These are phyloP conservation scores for Gilbertella persicaria DNA, from an alignment of 371 early-diverging fungal species.

Conservation along the genomic window DNA sequence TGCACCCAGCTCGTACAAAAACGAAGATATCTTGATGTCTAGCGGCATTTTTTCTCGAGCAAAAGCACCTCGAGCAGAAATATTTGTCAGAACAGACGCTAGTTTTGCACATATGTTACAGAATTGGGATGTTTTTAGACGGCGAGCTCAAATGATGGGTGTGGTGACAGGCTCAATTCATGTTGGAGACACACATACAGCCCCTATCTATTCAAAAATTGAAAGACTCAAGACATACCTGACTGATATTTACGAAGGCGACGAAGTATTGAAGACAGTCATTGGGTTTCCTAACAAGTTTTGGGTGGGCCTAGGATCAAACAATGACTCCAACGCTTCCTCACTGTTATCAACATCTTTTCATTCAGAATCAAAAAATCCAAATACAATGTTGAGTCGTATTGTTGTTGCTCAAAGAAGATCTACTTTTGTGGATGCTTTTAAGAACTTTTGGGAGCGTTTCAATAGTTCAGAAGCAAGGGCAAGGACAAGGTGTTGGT, in stretches of 20 bases:
- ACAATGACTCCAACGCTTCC: neutral
- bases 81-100: slow-evolving; percentile 44
- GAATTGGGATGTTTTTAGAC: slow-evolving; percentile 46
- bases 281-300: slow-evolving; percentile 40
- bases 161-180: slow-evolving; percentile 44
- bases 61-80: slow-evolving; percentile 48
- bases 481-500: slow-evolving; percentile 44
- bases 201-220: slow-evolving; percentile 66
- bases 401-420: slow-evolving; percentile 6
- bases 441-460: slow-evolving; percentile 38
- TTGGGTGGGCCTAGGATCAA: slow-evolving; percentile 10
- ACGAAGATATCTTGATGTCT: slow-evolving; percentile 29
- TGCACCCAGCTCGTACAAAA: slow-evolving; percentile 14
- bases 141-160: slow-evolving; percentile 50
- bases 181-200: slow-evolving; percentile 45
- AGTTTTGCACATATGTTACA: slow-evolving; percentile 52
- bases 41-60: slow-evolving; percentile 41
- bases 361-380: neutral
- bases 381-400: neutral
- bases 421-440: slow-evolving; percentile 27
- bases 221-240: slow-evolving; percentile 67
- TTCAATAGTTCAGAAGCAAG: slow-evolving; percentile 33
- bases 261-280: slow-evolving; percentile 61
- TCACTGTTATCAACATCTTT: neutral
- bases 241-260: slow-evolving; percentile 72